These are phyloP conservation scores for Mycena galericulata DNA, from an alignment of 768 basidiomycete species.

Conservation along the genomic window DNA sequence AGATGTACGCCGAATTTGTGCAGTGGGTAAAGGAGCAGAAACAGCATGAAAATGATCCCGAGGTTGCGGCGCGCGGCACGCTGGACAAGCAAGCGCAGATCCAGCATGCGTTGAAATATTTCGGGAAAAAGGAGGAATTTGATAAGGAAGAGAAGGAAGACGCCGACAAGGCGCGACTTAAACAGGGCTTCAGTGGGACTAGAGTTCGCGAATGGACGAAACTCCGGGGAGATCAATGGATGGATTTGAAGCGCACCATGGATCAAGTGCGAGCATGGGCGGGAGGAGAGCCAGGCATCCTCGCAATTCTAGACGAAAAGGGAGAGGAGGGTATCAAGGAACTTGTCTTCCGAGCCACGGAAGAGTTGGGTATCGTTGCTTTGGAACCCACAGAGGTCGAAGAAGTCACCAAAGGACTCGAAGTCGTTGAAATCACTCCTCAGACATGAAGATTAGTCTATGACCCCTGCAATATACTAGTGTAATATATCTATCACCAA, in stretches of 20 bases:
- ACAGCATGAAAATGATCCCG: background rate
- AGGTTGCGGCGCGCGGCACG: constrained; percentile 29
- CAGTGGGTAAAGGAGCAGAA: constrained; percentile 54
- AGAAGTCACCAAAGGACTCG: background rate
- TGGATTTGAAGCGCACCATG: constrained; percentile 64
- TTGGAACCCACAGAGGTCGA: background rate
- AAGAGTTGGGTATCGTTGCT: constrained; percentile 41
- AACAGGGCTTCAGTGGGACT: constrained; percentile 60
- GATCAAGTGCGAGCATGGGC: constrained; percentile 57
- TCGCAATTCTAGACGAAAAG: constrained; percentile 50
- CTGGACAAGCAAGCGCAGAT: constrained; percentile 39
- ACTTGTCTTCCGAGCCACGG: constrained; percentile 52
- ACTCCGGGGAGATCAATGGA: constrained; percentile 53
- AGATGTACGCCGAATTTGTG: constrained; percentile 72
- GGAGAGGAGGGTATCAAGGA: constrained; percentile 53
- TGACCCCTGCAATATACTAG: background rate
- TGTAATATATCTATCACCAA: background rate
- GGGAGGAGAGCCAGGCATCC: constrained; percentile 61
- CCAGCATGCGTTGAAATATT: constrained; percentile 63
- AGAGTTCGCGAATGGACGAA: constrained; percentile 68
- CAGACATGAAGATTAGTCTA: background rate
- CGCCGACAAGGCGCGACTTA: constrained; percentile 48
- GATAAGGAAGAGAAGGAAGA: constrained; percentile 50
- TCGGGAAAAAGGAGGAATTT: constrained; percentile 63
- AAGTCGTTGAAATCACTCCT: background rate